Percentiles rank a stretch among this genome's conserved stretches.
These are phyloP conservation scores for Mortierella alpina DNA, from an alignment of 192 early-diverging fungal species.

Conservation along the genomic window DNA sequence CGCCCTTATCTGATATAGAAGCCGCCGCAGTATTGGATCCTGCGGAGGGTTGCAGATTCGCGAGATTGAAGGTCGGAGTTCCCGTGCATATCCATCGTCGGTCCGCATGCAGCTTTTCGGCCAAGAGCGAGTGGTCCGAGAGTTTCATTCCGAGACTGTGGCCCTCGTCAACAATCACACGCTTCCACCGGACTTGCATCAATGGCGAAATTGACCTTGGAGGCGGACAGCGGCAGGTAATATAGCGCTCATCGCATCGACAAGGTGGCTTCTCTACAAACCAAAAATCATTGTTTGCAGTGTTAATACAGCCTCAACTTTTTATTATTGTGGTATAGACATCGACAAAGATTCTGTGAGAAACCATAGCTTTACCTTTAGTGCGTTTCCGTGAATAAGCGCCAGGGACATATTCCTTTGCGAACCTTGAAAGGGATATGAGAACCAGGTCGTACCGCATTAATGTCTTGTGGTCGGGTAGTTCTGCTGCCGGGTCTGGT, in stretches of 20 bases:
- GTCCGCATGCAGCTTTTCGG: conserved; percentile 67
- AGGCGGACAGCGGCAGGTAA: conserved; percentile 36
- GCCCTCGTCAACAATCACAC: conserved; percentile 88
- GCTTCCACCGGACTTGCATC: conserved; percentile 78
- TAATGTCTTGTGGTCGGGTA: conserved; percentile 62
- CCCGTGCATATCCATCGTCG: conserved; percentile 82
- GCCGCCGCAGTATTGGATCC: neutral
- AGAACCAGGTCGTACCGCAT: conserved; percentile 77
- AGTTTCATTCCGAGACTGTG: conserved; percentile 71
- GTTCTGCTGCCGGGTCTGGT: conserved; percentile 56
- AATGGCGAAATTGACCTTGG: conserved; percentile 69
- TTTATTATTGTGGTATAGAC: neutral
- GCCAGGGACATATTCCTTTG: conserved; percentile 65
- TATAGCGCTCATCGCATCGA: conserved; percentile 11
- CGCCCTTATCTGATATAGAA: conserved; percentile 47
- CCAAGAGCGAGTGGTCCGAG: conserved; percentile 60
- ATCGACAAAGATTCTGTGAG: neutral
- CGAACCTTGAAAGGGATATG: conserved; percentile 72
- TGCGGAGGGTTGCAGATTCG: conserved; percentile 47
- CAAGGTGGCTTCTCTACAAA: neutral
- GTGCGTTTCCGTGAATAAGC: conserved; percentile 23
- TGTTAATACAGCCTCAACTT: neutral
- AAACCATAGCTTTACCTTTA: conserved; percentile 11
- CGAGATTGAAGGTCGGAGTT: conserved; percentile 73
- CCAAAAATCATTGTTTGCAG: neutral